Conservation (phyloP, 352 stramenopile genomes). For the Albugo candida region DNA sequence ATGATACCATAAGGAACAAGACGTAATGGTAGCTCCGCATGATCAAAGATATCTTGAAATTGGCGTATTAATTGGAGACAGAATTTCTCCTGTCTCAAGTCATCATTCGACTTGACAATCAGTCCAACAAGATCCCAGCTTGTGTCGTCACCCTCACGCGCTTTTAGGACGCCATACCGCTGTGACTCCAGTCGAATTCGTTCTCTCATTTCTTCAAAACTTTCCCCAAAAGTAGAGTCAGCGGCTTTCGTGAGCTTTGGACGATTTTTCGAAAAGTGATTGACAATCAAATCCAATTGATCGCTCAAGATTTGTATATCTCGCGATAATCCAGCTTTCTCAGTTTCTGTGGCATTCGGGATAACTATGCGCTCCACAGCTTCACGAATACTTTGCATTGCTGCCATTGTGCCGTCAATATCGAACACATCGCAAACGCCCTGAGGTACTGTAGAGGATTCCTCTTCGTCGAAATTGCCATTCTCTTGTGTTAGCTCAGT, state of each 20-base stretch:
- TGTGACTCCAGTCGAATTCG: slow-evolving; percentile 32
- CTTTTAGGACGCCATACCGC: not conserved
- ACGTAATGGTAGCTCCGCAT: slow-evolving; percentile 85
- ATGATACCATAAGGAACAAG: slow-evolving; percentile 93
- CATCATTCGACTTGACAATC: slow-evolving; percentile 98
- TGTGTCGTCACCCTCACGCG: slow-evolving; percentile 2
- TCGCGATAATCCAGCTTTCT: slow-evolving; percentile 14
- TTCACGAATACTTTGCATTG: slow-evolving; percentile 24
- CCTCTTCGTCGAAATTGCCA: slow-evolving; percentile 19
- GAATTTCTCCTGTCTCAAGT: slow-evolving; percentile 94
- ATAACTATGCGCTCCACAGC: slow-evolving; percentile 25
- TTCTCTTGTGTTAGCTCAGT: slow-evolving; percentile 20
- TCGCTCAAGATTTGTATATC: slow-evolving; percentile 41
- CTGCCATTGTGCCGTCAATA: slow-evolving; percentile 23
- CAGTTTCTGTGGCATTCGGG: slow-evolving; percentile 13
- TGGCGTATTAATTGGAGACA: slow-evolving; percentile 93
- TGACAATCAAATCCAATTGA: slow-evolving; percentile 41
- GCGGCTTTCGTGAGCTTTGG: slow-evolving; percentile 41
- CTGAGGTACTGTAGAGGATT: slow-evolving; percentile 10
- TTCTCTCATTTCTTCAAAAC: slow-evolving; percentile 57
- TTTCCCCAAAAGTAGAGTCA: slow-evolving; percentile 66
- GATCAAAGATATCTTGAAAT: slow-evolving; percentile 90
- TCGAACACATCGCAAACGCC: slow-evolving; percentile 34
- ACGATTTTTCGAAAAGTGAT: slow-evolving; percentile 42
- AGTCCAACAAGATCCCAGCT: slow-evolving; percentile 73